Conservation (phyloP, 768 basidiomycete genomes). For the Lactifluus pinguis region DNA sequence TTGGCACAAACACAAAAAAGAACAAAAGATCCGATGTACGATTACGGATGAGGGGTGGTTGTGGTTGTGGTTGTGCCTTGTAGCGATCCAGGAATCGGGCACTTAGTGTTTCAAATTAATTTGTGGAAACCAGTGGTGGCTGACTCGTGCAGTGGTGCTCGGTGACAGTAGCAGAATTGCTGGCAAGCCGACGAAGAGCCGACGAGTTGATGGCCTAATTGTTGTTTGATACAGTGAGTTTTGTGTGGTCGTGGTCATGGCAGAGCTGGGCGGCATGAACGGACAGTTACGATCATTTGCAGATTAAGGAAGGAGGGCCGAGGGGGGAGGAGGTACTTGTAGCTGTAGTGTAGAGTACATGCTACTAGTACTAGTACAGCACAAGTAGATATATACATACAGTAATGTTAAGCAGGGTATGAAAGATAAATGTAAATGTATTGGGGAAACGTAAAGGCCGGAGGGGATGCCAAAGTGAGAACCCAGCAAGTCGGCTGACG, state of each 20-base stretch:
- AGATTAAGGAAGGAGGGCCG: background rate
- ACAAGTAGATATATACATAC: too few relatives aligned
- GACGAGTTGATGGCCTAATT: background rate
- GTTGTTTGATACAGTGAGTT: too few relatives aligned
- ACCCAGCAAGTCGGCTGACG: constrained; percentile 14
- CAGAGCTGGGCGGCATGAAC: background rate
- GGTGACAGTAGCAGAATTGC: background rate
- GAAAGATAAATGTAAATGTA: background rate
- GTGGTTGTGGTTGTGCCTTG: constrained; percentile 7
- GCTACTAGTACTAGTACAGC: too few relatives aligned
- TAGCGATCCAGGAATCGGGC: background rate
- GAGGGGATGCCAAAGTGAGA: background rate
- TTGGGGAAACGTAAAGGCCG: constrained; percentile 8
- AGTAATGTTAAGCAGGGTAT: too few relatives aligned
- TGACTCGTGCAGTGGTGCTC: background rate
- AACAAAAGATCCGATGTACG: constrained; percentile 11
- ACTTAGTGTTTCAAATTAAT: background rate
- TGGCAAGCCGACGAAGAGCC: constrained; percentile 12
- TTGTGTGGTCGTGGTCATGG: too few relatives aligned
- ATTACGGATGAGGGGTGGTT: background rate
- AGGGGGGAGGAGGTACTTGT: background rate
- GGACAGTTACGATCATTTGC: background rate
- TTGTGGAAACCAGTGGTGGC: background rate
- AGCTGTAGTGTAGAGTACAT: too few relatives aligned
- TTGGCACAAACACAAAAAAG: background rate